Conservation (phyloP, 208 protist genomes). For the Lotmaria passim region DNA sequence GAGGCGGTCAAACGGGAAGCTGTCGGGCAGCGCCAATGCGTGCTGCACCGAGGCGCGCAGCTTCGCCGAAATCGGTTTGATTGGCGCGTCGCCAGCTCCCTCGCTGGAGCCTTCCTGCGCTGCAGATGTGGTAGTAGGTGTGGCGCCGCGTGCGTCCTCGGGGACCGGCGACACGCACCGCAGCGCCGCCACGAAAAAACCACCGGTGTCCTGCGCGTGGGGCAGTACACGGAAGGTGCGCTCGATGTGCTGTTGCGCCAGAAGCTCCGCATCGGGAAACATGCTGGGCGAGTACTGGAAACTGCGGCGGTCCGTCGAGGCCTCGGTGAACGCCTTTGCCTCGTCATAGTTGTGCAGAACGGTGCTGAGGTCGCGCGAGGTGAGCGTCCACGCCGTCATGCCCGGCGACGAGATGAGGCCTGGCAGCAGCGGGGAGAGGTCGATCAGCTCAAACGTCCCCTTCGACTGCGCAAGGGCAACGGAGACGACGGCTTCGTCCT, state of each 20-base stretch:
- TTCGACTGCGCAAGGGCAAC: constrained; percentile 70
- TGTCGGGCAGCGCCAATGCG: constrained; percentile 57
- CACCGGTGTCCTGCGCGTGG: constrained; percentile 96
- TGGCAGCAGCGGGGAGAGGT: constrained; percentile 75
- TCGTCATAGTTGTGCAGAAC: constrained; percentile 61
- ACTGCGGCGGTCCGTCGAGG: constrained; percentile 29
- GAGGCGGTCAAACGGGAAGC: constrained; percentile 64
- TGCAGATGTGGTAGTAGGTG: no score
- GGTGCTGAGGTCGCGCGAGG: constrained; percentile 63
- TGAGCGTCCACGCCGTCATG: constrained; percentile 80
- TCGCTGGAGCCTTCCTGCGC: constrained; percentile 17
- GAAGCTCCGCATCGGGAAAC: constrained; percentile 61
- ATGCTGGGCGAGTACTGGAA: constrained; percentile 83
- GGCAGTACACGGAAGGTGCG: constrained; percentile 91
- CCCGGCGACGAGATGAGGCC: constrained; percentile 77
- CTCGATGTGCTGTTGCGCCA: constrained; percentile 77
- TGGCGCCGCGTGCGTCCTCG: constrained; percentile 13
- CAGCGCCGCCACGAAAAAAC: constrained; percentile 96
- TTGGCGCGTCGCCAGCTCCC: constrained; percentile 6
- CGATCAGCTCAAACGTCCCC: constrained; percentile 83
- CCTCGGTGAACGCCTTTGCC: constrained; percentile 54
- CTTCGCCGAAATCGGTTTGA: constrained; percentile 48
- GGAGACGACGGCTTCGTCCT: constrained; percentile 95
- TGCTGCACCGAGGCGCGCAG: constrained; percentile 49
- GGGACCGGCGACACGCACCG: constrained; percentile 68